Evolutionary conservation across 257 asterid genomes (phyloP).

Genomic region (Apocynum venetum): DNA sequence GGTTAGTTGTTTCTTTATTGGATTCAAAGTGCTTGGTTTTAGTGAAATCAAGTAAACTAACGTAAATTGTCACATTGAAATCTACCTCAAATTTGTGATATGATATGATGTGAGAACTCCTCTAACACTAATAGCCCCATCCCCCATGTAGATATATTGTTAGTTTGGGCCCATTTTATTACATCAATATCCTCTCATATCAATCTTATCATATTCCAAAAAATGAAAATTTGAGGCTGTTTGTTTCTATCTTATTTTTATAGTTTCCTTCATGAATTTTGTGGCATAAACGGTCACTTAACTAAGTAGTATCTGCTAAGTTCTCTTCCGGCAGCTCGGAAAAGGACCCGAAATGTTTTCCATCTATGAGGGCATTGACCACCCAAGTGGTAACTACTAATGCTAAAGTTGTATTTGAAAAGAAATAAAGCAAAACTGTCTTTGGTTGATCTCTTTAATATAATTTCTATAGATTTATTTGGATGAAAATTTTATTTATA

Average conservation of each 20-base stretch:
- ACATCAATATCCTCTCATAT: background rate
- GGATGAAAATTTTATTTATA: too few relatives aligned
- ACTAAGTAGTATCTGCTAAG: too few relatives aligned
- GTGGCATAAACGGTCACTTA: background rate
- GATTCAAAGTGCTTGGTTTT: background rate
- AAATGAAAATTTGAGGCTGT: slow-evolving; percentile 8
- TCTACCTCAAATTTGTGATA: background rate
- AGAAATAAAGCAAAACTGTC: too few relatives aligned
- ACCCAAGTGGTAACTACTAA: too few relatives aligned
- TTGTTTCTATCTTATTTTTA: background rate
- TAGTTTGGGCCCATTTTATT: slow-evolving; percentile 22
- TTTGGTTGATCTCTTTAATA: too few relatives aligned
- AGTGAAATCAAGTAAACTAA: background rate
- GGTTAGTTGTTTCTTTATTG: slow-evolving; percentile 5
- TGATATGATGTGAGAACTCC: slow-evolving; percentile 18
- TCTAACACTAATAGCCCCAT: slow-evolving; percentile 10
- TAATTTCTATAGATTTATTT: too few relatives aligned
- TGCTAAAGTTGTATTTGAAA: too few relatives aligned
- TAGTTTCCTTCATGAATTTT: background rate
- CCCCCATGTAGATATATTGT: slow-evolving; percentile 26
- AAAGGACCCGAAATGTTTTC: slow-evolving; percentile 26
- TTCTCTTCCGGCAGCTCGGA: background rate
- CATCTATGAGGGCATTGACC: slow-evolving; percentile 6
- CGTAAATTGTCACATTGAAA: background rate
- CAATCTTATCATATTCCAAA: slow-evolving; percentile 10